Percentiles rank a stretch among this genome's conserved stretches.
These are phyloP conservation scores for Cyclocybe cylindracea DNA, from an alignment of 768 basidiomycete species.

Conservation along the genomic window DNA sequence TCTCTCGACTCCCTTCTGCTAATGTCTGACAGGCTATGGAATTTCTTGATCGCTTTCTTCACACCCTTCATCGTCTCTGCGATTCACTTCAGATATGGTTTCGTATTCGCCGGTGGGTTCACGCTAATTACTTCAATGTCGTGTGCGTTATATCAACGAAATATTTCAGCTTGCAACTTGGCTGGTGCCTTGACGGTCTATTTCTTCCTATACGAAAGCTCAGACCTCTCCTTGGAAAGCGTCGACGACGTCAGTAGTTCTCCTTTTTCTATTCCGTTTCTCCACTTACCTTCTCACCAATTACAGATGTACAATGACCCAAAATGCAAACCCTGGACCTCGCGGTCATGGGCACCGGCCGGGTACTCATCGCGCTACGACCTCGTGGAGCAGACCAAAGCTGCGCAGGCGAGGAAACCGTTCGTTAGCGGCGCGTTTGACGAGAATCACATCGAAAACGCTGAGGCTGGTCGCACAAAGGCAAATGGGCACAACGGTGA, in stretches of 20 bases:
- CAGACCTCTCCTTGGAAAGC: constrained; percentile 64
- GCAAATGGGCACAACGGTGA: neutral
- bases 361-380: constrained; percentile 52
- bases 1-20: no score
- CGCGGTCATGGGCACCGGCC: constrained; percentile 56
- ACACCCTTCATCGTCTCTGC: constrained; percentile 67
- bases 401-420: constrained; percentile 34
- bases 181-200: constrained; percentile 59
- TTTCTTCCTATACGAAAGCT: constrained; percentile 77
- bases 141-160: neutral
- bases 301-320: constrained; percentile 65
- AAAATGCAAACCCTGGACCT: constrained; percentile 67
- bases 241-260: constrained; percentile 50
- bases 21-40: constrained; percentile 45
- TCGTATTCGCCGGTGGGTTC: constrained; percentile 61
- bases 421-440: constrained; percentile 20
- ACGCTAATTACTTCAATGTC: neutral
- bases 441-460: constrained; percentile 23
- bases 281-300: neutral
- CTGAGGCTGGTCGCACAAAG: neutral
- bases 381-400: constrained; percentile 42
- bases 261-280: neutral
- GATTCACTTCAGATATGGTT: constrained; percentile 67
- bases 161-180: constrained; percentile 53
- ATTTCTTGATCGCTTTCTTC: constrained; percentile 75